These are phyloP conservation scores for Madurella mycetomatis DNA, from an alignment of 2,329 filamentous ascomycete species.

Conservation along the genomic window DNA sequence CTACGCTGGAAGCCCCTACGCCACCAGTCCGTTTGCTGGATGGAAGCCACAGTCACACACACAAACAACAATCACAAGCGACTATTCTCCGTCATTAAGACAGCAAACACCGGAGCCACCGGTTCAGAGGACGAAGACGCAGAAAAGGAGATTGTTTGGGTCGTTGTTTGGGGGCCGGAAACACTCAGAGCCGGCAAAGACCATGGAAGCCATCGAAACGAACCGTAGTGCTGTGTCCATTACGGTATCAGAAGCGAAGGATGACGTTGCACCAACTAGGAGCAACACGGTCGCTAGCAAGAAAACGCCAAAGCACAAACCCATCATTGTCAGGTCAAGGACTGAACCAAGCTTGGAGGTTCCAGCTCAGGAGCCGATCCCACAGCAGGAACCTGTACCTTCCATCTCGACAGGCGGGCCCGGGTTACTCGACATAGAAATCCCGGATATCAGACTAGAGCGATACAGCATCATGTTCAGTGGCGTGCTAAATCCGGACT, in stretches of 20 bases:
- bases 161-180: conserved; percentile 45
- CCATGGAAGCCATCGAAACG: conserved; percentile 21
- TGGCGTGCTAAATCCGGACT: conserved; percentile 55
- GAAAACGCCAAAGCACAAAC: conserved; percentile 38
- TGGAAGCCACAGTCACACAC: conserved; percentile 15
- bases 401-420: conserved; percentile 25
- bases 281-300: conserved; percentile 35
- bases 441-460: conserved; percentile 76
- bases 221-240: conserved; percentile 19
- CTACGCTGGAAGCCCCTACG: not conserved
- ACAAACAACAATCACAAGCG: conserved; percentile 1
- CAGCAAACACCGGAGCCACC: conserved; percentile 16
- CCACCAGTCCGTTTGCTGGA: conserved; percentile 7
- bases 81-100: conserved; percentile 16
- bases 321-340: conserved; percentile 40
- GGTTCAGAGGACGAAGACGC: conserved; percentile 44
- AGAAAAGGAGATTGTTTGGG: conserved; percentile 58
- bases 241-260: conserved; percentile 10
- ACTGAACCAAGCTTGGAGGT: conserved; percentile 34
- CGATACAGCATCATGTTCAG: conserved; percentile 94
- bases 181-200: conserved; percentile 29
- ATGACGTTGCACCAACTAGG: conserved; percentile 28
- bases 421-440: conserved; percentile 65
- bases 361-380: conserved; percentile 5
- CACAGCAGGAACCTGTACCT: conserved; percentile 2